Evolutionary conservation across 2,329 filamentous ascomycete genomes (phyloP).

Genomic region (Colletotrichum salicis): DNA sequence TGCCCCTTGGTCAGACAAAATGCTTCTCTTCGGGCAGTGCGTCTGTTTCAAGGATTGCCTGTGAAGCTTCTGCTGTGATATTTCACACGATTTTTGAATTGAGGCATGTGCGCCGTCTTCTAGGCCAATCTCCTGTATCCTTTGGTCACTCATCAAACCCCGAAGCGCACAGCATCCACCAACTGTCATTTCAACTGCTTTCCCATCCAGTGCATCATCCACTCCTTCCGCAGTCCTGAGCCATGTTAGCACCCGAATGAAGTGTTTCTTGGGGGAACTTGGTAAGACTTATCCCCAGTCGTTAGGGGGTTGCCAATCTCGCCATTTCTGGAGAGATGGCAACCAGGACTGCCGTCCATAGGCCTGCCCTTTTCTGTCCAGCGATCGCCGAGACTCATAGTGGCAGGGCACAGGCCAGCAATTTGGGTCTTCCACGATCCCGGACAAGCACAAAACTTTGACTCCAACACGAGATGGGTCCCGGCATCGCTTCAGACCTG

Average conservation of each 20-base stretch:
- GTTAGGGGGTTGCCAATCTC: slow-evolving; percentile 57
- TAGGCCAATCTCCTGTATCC: neutral
- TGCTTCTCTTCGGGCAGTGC: neutral
- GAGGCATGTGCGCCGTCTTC: slow-evolving; percentile 10
- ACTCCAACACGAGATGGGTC: slow-evolving; percentile 94
- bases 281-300: slow-evolving; percentile 61
- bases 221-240: neutral
- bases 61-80: neutral
- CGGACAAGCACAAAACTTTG: slow-evolving; percentile 94
- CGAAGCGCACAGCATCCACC: neutral
- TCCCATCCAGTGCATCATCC: neutral
- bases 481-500: slow-evolving; percentile 54
- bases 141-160: neutral
- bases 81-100: neutral
- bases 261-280: neutral
- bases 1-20: neutral
- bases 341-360: slow-evolving; percentile 57
- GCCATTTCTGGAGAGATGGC: slow-evolving; percentile 62
- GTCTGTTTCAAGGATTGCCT: slow-evolving; percentile 22
- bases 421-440: slow-evolving; percentile 43
- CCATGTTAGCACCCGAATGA: slow-evolving; percentile 40
- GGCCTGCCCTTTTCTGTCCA: slow-evolving; percentile 49
- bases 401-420: neutral
- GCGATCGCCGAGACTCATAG: neutral
- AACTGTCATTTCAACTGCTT: neutral